Evolutionary conservation across 106 monocot genomes (phyloP).

Genomic region (Allium sativum): DNA sequence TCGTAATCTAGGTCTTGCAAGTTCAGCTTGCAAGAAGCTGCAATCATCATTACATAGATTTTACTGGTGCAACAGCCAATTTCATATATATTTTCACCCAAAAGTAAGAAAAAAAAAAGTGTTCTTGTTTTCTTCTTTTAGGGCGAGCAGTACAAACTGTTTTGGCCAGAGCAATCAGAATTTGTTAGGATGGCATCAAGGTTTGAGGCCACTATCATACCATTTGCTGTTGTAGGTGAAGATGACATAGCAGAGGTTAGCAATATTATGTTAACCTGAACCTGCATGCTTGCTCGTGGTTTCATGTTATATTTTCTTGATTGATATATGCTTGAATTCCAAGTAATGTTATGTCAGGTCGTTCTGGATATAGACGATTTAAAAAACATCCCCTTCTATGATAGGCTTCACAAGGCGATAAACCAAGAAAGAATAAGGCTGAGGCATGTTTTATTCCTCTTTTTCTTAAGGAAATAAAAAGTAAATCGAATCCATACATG

Average conservation of each 20-base stretch:
- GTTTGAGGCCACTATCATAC: conserved; percentile 58
- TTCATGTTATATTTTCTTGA: neutral
- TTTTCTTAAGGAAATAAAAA: neutral
- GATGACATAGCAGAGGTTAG: conserved; percentile 50
- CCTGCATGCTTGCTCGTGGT: neutral
- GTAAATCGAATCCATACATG: no score
- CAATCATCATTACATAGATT: no score
- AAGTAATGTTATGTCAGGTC: conserved; percentile 23
- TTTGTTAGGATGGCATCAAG: conserved; percentile 62
- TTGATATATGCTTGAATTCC: neutral
- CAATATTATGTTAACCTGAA: neutral
- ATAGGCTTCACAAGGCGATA: conserved; percentile 25
- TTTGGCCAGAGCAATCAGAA: conserved; percentile 62
- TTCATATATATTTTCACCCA: neutral
- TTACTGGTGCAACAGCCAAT: neutral
- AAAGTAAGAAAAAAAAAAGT: no score
- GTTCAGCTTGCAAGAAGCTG: no score
- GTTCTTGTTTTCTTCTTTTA: conserved; percentile 10
- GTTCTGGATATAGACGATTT: conserved; percentile 67
- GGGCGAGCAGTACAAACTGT: conserved; percentile 65
- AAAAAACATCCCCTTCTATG: conserved; percentile 44
- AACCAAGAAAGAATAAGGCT: conserved; percentile 37
- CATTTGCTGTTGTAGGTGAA: conserved; percentile 61
- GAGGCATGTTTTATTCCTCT: conserved; percentile 30
- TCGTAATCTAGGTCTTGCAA: no score